Percentiles rank a stretch among this genome's conserved stretches.
Evolutionary conservation across 2,329 filamentous ascomycete species (phyloP).

Genomic region (Cladophialophora carrionii): DNA sequence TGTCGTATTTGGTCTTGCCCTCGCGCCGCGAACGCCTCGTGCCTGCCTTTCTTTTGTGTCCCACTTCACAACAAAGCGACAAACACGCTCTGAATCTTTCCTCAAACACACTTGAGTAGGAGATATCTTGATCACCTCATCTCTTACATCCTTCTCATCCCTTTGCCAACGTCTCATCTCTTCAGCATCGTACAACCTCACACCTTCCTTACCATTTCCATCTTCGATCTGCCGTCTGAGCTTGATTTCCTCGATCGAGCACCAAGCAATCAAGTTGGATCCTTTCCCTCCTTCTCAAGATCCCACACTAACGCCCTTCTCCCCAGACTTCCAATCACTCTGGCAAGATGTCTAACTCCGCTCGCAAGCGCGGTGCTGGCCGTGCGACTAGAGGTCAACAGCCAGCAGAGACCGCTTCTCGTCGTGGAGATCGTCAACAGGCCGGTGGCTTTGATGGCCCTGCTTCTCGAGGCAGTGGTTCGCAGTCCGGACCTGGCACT

Average conservation of each 20-base stretch:
- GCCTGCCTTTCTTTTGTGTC: conserved; percentile 13
- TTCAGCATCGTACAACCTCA: conserved; percentile 4
- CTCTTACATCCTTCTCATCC: neutral
- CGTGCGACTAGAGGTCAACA: conserved; percentile 40
- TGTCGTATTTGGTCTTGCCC: neutral
- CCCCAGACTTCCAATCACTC: conserved; percentile 8
- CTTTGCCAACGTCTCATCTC: neutral
- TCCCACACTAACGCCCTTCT: conserved; percentile 12
- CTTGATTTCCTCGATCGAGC: conserved; percentile 1
- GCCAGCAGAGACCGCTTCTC: conserved; percentile 40
- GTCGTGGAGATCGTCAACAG: conserved; percentile 29
- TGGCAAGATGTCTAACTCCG: conserved; percentile 35
- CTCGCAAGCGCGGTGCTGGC: conserved; percentile 35
- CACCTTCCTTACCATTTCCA: conserved; percentile 1
- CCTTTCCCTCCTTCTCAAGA: conserved; percentile 1
- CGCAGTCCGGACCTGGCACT: conserved; percentile 30
- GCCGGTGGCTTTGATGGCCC: conserved; percentile 38
- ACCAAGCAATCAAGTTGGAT: neutral
- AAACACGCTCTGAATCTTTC: conserved; percentile 2
- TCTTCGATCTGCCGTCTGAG: neutral
- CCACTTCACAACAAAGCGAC: conserved; percentile 15
- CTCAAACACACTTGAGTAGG: neutral
- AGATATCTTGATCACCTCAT: neutral
- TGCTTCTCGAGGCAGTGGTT: conserved; percentile 36
- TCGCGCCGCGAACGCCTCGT: neutral